phyloP scores from a whole-genome alignment of 768 basidiomycete genomes.

The Boletellus ananiceps region DNA sequence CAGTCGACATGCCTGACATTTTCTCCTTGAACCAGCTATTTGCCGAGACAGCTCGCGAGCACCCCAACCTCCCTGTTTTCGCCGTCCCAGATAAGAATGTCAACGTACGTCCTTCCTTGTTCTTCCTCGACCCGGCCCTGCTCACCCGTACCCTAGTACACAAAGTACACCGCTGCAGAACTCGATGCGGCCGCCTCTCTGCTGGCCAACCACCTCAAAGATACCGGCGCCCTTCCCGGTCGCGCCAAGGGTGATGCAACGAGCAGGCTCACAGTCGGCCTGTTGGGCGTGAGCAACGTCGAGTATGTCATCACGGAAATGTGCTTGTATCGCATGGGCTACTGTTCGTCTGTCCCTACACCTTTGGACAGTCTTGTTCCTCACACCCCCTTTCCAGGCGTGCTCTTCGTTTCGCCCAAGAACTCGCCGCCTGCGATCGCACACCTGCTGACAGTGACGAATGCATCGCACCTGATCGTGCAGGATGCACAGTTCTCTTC shows the following conservation, averaged over 20 bases:
- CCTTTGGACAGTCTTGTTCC: not conserved
- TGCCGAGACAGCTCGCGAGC: conserved; percentile 16
- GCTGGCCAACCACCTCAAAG: conserved; percentile 22
- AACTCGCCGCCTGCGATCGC: conserved; percentile 46
- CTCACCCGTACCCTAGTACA: conserved; percentile 15
- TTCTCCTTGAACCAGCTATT: conserved; percentile 29
- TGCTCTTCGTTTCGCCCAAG: conserved; percentile 38
- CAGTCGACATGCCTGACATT: conserved; percentile 17
- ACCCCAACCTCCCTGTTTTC: not conserved
- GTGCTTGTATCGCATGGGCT: conserved; percentile 38
- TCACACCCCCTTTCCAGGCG: conserved; percentile 8
- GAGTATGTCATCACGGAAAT: conserved; percentile 23
- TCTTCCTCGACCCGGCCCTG: not conserved
- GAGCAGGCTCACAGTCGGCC: conserved; percentile 23
- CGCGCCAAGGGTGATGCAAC: conserved; percentile 23
- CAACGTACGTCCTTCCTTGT: conserved; percentile 2
- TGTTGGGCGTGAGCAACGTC: conserved; percentile 27
- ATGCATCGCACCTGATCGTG: conserved; percentile 21
- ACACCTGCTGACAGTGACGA: conserved; percentile 35
- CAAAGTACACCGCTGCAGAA: conserved; percentile 19
- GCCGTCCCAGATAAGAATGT: conserved; percentile 21
- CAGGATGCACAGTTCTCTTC: conserved; percentile 14
- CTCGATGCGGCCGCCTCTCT: conserved; percentile 27
- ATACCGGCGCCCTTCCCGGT: conserved; percentile 16
- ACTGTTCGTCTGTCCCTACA: conserved; percentile 19